Evolutionary conservation across 305 asterid species (phyloP).

Genomic region (Solanum chacoense): DNA sequence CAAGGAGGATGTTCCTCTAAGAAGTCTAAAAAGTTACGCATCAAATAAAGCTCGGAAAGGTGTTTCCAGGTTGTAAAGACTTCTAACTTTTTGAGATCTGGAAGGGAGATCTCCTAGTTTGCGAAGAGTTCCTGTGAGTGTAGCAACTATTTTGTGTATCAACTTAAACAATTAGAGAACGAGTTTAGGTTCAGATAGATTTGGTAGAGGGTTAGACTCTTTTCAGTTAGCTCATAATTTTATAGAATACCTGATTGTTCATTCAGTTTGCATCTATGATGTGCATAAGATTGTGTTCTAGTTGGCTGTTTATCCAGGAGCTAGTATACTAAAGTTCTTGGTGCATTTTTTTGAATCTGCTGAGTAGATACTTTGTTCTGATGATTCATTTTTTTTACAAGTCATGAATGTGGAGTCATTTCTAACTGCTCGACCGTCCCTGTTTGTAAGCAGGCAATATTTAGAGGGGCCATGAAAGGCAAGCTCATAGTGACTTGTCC

Average conservation of each 20-base stretch:
- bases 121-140: not conserved
- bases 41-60: not conserved
- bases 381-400: not conserved
- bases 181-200: not conserved
- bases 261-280: not conserved
- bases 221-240: not conserved
- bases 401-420: not conserved
- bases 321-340: not conserved
- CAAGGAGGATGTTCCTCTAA: not conserved
- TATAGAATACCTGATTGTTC: not conserved
- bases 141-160: not conserved
- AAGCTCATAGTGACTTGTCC: conserved; percentile 86
- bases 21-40: not conserved
- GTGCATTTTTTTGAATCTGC: not conserved
- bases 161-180: not conserved
- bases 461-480: conserved; percentile 92
- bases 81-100: not conserved
- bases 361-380: not conserved
- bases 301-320: not conserved
- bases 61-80: not conserved
- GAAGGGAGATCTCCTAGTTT: not conserved
- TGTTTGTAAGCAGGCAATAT: conserved; percentile 56
- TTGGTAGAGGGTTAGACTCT: not conserved
- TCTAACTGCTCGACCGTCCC: not conserved
- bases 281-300: not conserved